phyloP scores from a whole-genome alignment of 305 asterid species.

The Caryopteris hybrid region DNA sequence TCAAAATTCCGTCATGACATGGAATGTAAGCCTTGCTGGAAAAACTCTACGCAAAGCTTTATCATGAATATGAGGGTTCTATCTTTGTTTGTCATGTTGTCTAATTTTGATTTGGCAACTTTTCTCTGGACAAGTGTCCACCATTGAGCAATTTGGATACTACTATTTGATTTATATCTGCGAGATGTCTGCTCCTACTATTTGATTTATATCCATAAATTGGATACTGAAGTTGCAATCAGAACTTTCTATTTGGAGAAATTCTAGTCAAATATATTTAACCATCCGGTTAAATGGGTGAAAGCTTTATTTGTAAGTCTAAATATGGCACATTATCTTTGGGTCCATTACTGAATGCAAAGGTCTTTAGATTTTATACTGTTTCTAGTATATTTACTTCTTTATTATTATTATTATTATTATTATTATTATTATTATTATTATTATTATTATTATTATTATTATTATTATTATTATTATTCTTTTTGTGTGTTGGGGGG shows the following conservation, averaged over 20 bases:
- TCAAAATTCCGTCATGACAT: slow-evolving; percentile 69
- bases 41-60: not conserved
- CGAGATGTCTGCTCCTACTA: not conserved
- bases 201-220: not conserved
- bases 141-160: not conserved
- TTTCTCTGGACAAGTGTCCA: not conserved
- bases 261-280: not conserved
- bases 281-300: not conserved
- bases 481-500: not conserved
- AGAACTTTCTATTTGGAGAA: slow-evolving; percentile 4
- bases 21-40: slow-evolving; percentile 61
- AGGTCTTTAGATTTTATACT: slow-evolving; percentile 1
- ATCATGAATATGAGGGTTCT: slow-evolving; percentile 6
- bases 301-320: not conserved
- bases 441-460: too few species aligned
- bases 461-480: not conserved
- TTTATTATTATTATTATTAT: too few species aligned
- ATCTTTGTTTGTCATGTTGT: not conserved
- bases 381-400: not conserved
- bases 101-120: slow-evolving; percentile 5
- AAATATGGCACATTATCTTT: not conserved
- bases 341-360: not conserved
- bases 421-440: too few species aligned
- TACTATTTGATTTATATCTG: too few species aligned
- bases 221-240: not conserved